phyloP scores from a whole-genome alignment of 108 stramenopile genomes.

The Cyclotella atomus region DNA sequence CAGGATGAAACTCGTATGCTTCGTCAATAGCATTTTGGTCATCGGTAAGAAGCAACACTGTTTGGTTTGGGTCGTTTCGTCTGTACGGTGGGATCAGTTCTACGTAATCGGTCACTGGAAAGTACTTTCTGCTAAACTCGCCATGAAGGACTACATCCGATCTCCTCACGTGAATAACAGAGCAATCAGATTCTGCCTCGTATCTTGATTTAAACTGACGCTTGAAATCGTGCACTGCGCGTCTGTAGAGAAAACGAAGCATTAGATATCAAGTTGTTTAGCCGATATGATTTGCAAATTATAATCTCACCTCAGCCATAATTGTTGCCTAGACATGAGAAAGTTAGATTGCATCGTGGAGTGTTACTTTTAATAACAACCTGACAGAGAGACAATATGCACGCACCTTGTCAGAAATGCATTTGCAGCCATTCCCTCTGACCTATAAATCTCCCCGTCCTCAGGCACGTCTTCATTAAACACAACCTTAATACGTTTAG shows the following conservation, averaged over 20 bases:
- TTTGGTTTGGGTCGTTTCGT: constrained; percentile 28
- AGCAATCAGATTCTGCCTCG: constrained; percentile 28
- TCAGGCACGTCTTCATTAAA: constrained; percentile 12
- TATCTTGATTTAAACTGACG: constrained; percentile 14
- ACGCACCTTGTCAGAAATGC: constrained; percentile 29
- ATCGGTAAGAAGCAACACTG: constrained; percentile 42
- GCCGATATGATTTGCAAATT: neutral
- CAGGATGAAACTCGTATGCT: constrained; percentile 41
- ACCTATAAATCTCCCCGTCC: constrained; percentile 12
- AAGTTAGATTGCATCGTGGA: neutral
- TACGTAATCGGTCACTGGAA: constrained; percentile 30
- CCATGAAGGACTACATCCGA: constrained; percentile 24
- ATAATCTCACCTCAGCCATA: constrained; percentile 25
- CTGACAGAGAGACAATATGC: neutral
- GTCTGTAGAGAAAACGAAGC: neutral
- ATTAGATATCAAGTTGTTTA: neutral
- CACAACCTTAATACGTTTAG: constrained; percentile 10
- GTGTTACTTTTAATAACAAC: neutral
- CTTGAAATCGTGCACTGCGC: constrained; percentile 36
- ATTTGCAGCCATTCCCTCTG: constrained; percentile 19
- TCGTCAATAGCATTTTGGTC: constrained; percentile 31
- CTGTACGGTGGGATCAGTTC: constrained; percentile 22
- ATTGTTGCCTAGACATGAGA: constrained; percentile 16
- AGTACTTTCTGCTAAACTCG: neutral
- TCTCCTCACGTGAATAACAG: constrained; percentile 44